Evolutionary conservation across 2,329 filamentous ascomycete genomes (phyloP), one percentile per base, ranked within the genome.

Genomic region (Colletotrichum sublineola): DNA sequence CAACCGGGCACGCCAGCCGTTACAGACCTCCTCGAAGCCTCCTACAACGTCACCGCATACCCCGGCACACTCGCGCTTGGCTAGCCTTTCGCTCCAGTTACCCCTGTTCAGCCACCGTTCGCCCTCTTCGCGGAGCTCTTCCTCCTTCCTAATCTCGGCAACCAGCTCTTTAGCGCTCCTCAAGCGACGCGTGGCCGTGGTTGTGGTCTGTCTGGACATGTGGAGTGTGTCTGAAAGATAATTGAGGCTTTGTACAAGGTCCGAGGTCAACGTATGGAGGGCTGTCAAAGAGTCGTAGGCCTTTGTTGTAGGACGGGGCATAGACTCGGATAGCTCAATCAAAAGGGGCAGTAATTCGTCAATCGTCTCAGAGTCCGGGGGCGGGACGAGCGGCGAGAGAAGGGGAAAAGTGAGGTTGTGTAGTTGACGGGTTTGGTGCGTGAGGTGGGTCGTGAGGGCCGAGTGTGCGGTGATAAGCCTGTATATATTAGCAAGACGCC

Each of bases 11-110:
- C 95, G 90, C 93, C 95, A 96, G 68, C 90, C 89, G 69, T 95
- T 92, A 82, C 95, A 98, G 1, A 96, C 91, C 79, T 95, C 92
- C 81, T 98, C 96, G 78, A 99, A 98, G 0, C 96, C 96, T 57
- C 92, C 92, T 44, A 98, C 92, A 1, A 99, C 95, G 73, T 97
- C 94, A 5, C 91, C 88, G 81, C 96, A 98, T 18, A 96, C 93
- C 31, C 87, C 88, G 9, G 93, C 94, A 74, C 95, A 97, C 81
- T 97, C 95, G 67, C 96, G 89, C 66, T 90, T 91, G 75, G 89
- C 86, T 46, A 98, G 82, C 67, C 93, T 88, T 76, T 92, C 90
- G 62, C 95, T 90, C 95, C 96, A 98, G 77, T 94, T 93, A 8
- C 94, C 94, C 48, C 89, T 89, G 71, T 92, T 90, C 58, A 99